Percentiles rank a stretch among this genome's conserved stretches.
phyloP scores from a whole-genome alignment of 768 basidiomycete genomes.

The Lenzites betulinus region DNA sequence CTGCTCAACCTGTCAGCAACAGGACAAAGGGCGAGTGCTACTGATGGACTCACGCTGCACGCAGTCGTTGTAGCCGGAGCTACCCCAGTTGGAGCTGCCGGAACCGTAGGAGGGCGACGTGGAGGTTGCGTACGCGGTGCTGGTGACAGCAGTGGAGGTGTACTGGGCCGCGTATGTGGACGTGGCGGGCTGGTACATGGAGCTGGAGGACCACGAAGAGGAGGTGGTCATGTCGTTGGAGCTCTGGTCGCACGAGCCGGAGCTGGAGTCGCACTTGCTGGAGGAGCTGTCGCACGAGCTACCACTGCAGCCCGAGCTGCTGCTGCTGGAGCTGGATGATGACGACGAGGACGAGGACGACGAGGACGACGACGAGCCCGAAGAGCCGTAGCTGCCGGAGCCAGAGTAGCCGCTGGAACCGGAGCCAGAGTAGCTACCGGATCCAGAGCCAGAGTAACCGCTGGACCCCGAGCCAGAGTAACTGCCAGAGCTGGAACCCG shows the following conservation, averaged over 20 bases:
- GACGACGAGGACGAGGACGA: background rate
- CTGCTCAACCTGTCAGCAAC: constrained; percentile 34
- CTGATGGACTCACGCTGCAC: constrained; percentile 57
- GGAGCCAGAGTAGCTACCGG: background rate
- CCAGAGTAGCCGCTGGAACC: background rate
- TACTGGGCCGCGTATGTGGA: background rate
- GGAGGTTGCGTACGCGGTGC: constrained; percentile 11
- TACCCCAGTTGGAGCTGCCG: constrained; percentile 58
- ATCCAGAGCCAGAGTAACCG: too few relatives aligned
- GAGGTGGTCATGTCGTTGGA: background rate
- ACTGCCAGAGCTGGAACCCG: background rate
- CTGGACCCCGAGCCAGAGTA: constrained; percentile 2
- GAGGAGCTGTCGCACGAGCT: constrained; percentile 10
- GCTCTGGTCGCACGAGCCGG: constrained; percentile 7
- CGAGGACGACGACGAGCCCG: background rate
- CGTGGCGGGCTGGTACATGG: background rate
- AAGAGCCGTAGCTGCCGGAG: too few relatives aligned
- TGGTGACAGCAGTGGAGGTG: background rate
- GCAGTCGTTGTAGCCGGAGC: constrained; percentile 62
- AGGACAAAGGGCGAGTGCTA: background rate
- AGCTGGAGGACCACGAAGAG: background rate
- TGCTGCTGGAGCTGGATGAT: constrained; percentile 12
- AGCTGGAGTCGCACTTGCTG: constrained; percentile 23
- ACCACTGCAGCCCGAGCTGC: constrained; percentile 26
- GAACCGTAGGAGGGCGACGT: constrained; percentile 53